Evolutionary conservation across 139 green algal species (phyloP).

Genomic region (Chlamydomonas schloesseri): DNA sequence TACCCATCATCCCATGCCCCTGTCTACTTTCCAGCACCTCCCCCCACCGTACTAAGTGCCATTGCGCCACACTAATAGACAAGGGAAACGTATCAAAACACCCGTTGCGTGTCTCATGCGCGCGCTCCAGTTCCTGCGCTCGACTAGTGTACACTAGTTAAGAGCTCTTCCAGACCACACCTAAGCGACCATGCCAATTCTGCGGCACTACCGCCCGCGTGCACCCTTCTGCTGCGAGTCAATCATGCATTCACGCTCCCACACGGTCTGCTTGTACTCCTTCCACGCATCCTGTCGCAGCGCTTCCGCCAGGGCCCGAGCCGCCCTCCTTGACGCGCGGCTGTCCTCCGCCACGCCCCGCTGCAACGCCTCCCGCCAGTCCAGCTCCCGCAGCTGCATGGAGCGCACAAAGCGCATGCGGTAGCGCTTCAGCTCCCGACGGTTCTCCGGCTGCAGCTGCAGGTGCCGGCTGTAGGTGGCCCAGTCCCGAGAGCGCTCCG

Average conservation of each 20-base stretch:
- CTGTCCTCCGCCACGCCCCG: conserved; percentile 44
- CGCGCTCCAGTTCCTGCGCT: too few species aligned
- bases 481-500: conserved; percentile 33
- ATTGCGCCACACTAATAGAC: too few species aligned
- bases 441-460: conserved; percentile 4
- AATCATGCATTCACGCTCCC: conserved; percentile 6
- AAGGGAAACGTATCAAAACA: too few species aligned
- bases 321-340: neutral
- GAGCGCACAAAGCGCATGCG: conserved; percentile 34
- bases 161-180: too few species aligned
- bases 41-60: too few species aligned
- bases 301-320: neutral
- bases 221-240: neutral
- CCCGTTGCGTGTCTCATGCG: too few species aligned
- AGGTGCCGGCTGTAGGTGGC: conserved; percentile 32
- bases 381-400: conserved; percentile 49
- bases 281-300: conserved; percentile 37
- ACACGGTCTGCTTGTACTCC: conserved; percentile 16
- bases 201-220: too few species aligned
- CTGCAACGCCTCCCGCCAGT: conserved; percentile 62
- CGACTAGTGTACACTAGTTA: too few species aligned
- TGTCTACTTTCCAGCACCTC: too few species aligned
- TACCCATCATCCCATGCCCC: too few species aligned
- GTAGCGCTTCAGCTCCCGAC: conserved; percentile 1
- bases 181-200: too few species aligned